A percentile compares a stretch with the other conserved stretches of the same genome.
phyloP scores from a whole-genome alignment of 2,329 filamentous ascomycete species.

The Arthrobotrys conoides region DNA sequence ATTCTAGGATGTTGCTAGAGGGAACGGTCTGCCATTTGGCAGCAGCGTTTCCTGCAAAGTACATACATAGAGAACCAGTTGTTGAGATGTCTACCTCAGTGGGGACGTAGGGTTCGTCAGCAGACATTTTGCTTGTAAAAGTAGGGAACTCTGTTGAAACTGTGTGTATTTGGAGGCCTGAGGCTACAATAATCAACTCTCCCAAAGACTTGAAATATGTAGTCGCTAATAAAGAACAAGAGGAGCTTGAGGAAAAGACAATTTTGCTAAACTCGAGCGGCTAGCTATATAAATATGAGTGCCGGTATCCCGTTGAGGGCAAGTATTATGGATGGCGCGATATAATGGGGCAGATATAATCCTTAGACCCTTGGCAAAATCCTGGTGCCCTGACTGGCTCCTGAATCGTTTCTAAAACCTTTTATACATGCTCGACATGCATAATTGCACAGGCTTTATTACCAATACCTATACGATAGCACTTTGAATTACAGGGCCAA shows the following conservation, averaged over 20 bases:
- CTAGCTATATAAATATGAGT: constrained; percentile 60
- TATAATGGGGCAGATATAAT: constrained; percentile 52
- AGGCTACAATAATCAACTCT: constrained; percentile 17
- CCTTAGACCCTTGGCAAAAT: constrained; percentile 48
- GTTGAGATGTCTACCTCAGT: constrained; percentile 35
- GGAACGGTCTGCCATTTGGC: constrained; percentile 48
- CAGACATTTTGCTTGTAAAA: constrained; percentile 34
- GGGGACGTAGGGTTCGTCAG: constrained; percentile 45
- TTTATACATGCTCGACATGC: constrained; percentile 45
- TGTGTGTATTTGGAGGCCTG: background rate
- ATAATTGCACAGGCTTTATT: constrained; percentile 51
- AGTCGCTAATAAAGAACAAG: constrained; percentile 20
- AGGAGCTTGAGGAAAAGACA: constrained; percentile 40
- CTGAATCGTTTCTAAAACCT: constrained; percentile 49
- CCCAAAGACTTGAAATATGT: constrained; percentile 8
- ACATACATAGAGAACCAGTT: constrained; percentile 51
- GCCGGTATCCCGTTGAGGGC: constrained; percentile 37
- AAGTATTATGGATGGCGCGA: constrained; percentile 54
- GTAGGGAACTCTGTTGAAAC: background rate
- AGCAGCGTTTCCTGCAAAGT: constrained; percentile 49
- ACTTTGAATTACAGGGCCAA: constrained; percentile 34
- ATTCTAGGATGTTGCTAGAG: constrained; percentile 27
- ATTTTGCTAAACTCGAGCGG: constrained; percentile 37
- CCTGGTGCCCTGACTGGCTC: constrained; percentile 44
- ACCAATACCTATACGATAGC: constrained; percentile 26